Evolutionary conservation across 2,329 filamentous ascomycete genomes (phyloP).

Genomic region (Aspergillus aculeatus): DNA sequence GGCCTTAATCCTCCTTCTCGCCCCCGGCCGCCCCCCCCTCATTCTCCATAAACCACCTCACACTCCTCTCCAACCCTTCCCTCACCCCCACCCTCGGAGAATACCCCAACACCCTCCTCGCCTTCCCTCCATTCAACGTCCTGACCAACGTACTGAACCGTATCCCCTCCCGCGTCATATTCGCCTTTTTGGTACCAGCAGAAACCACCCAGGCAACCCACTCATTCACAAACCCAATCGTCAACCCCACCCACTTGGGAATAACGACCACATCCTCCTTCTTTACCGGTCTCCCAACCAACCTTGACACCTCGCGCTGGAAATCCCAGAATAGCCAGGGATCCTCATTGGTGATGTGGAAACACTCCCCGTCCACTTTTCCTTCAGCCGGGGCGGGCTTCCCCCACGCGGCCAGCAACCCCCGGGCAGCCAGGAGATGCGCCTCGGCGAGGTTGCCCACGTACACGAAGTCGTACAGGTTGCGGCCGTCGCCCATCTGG

Average conservation of each 20-base stretch:
- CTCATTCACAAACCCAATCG: constrained; percentile 4
- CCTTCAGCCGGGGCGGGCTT: not conserved
- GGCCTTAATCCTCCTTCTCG: not conserved
- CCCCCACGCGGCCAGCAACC: not conserved
- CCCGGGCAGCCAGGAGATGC: constrained; percentile 2
- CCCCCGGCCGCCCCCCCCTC: not conserved
- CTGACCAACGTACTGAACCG: constrained; percentile 6
- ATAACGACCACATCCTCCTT: constrained; percentile 5
- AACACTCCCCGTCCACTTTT: constrained; percentile 5
- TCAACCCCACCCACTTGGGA: constrained; percentile 7
- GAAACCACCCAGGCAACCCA: constrained; percentile 5
- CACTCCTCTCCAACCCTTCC: constrained; percentile 7
- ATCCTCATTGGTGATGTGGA: constrained; percentile 6
- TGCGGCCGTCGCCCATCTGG: constrained; percentile 8
- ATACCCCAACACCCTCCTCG: constrained; percentile 9
- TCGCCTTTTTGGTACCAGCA: not conserved
- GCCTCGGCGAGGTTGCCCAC: constrained; percentile 8
- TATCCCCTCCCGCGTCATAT: constrained; percentile 10
- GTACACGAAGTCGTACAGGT: constrained; percentile 8
- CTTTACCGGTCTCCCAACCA: not conserved
- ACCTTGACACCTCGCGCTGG: not conserved
- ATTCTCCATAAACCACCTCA: constrained; percentile 7
- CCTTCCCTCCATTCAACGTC: constrained; percentile 4
- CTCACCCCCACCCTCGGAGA: not conserved
- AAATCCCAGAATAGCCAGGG: constrained; percentile 13